Percentiles rank a stretch among this genome's conserved stretches.
Evolutionary conservation across 192 early-diverging fungal species (phyloP).

Genomic region (Pilaira anomala): DNA sequence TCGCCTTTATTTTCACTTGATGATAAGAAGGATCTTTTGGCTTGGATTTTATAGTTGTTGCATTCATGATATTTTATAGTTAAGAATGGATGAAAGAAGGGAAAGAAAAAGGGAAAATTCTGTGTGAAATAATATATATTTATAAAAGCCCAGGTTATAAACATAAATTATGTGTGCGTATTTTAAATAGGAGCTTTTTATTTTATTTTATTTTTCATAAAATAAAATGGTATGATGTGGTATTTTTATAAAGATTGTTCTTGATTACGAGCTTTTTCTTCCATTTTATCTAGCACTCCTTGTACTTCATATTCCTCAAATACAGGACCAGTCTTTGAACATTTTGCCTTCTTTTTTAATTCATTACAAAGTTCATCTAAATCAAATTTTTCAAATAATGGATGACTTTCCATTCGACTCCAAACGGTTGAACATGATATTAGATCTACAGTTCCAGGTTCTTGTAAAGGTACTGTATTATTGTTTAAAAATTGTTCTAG

Average conservation of each 20-base stretch:
- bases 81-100: background rate
- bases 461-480: background rate
- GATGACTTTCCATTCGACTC: slow-evolving; percentile 50
- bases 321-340: slow-evolving; percentile 53
- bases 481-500: background rate
- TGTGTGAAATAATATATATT: too few relatives aligned
- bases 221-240: too few relatives aligned
- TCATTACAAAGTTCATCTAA: slow-evolving; percentile 44
- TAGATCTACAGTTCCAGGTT: slow-evolving; percentile 1
- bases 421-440: slow-evolving; percentile 46
- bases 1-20: background rate
- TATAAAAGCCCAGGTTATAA: too few relatives aligned
- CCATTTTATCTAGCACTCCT: slow-evolving; percentile 16
- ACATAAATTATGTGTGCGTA: too few relatives aligned
- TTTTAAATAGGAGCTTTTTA: too few relatives aligned
- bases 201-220: too few relatives aligned
- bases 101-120: background rate
- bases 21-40: background rate
- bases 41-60: background rate
- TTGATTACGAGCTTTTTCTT: background rate
- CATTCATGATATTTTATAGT: background rate
- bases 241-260: too few relatives aligned
- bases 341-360: slow-evolving; percentile 53
- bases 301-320: slow-evolving; percentile 43
- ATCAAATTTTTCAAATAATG: slow-evolving; percentile 52